Percentiles rank a stretch among this genome's conserved stretches.
Conservation (phyloP, 2,329 filamentous ascomycete species). For the Pyrenochaeta sp. region DNA sequence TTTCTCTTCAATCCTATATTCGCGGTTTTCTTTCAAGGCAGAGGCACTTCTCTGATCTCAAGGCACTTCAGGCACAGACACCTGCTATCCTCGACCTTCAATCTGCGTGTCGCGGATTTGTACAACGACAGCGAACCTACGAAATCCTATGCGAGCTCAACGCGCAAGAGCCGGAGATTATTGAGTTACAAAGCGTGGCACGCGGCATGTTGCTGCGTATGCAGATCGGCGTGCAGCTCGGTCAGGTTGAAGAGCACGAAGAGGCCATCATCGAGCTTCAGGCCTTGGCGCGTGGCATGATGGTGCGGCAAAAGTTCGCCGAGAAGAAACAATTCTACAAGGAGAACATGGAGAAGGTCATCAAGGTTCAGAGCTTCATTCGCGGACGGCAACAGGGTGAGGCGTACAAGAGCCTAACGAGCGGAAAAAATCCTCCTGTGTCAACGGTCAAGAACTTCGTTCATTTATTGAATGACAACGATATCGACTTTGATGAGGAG, state of each 20-base stretch:
- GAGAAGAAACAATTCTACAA: constrained; percentile 90
- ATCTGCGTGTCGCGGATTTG: constrained; percentile 70
- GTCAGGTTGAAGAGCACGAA: constrained; percentile 83
- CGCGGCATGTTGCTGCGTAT: constrained; percentile 82
- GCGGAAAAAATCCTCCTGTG: constrained; percentile 94
- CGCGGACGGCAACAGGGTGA: constrained; percentile 95
- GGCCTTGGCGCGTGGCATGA: constrained; percentile 73
- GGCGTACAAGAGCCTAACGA: constrained; percentile 96
- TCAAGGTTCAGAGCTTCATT: constrained; percentile 98
- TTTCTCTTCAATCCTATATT: constrained; percentile 61
- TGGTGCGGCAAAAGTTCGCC: constrained; percentile 77
- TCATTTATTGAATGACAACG: constrained; percentile 95
- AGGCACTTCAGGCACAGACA: constrained; percentile 66
- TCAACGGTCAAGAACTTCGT: constrained; percentile 98
- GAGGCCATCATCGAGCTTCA: constrained; percentile 79
- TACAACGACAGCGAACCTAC: constrained; percentile 68
- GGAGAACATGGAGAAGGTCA: constrained; percentile 98
- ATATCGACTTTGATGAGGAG: constrained; percentile 99
- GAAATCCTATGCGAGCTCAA: constrained; percentile 74
- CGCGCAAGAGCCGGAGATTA: constrained; percentile 71
- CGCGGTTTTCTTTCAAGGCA: constrained; percentile 59
- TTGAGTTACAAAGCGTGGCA: constrained; percentile 76
- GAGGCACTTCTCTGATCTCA: constrained; percentile 55
- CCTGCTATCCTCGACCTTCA: constrained; percentile 70
- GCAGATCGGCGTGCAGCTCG: constrained; percentile 76